Evolutionary conservation across 257 asterid genomes (phyloP).

Genomic region (Buddleja alternifolia): DNA sequence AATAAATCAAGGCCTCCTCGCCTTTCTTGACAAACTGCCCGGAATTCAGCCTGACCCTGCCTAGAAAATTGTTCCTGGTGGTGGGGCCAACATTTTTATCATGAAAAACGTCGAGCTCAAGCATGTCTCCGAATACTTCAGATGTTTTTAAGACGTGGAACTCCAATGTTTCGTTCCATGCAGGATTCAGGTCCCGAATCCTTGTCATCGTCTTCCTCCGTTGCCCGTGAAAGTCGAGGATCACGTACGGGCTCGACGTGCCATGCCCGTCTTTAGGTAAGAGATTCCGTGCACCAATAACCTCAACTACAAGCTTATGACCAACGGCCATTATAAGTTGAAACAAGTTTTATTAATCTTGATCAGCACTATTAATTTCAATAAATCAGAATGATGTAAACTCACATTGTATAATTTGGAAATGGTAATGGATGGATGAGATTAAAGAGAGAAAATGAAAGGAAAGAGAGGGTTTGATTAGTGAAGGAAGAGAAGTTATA

Average conservation of each 20-base stretch:
- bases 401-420: constrained; percentile 7
- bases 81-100: constrained; percentile 75
- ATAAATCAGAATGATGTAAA: background rate
- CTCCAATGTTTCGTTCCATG: constrained; percentile 70
- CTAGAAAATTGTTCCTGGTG: constrained; percentile 72
- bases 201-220: constrained; percentile 70
- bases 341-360: background rate
- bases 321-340: constrained; percentile 49
- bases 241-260: constrained; percentile 75
- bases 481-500: constrained; percentile 18
- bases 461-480: too few species aligned
- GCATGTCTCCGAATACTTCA: constrained; percentile 72
- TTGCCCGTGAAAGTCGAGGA: constrained; percentile 81
- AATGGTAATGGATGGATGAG: background rate
- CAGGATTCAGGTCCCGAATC: constrained; percentile 70
- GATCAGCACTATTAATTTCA: background rate
- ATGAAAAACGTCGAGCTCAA: constrained; percentile 69
- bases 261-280: constrained; percentile 89
- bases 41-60: constrained; percentile 63
- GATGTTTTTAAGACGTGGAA: constrained; percentile 68
- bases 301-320: constrained; percentile 77
- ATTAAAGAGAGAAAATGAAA: too few species aligned
- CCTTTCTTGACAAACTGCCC: constrained; percentile 84
- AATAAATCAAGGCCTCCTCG: constrained; percentile 83
- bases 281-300: constrained; percentile 71